Percentiles rank a stretch among this genome's conserved stretches.
Conservation (phyloP, 805 yeast genomes). For the Zygoascus tannicola region DNA sequence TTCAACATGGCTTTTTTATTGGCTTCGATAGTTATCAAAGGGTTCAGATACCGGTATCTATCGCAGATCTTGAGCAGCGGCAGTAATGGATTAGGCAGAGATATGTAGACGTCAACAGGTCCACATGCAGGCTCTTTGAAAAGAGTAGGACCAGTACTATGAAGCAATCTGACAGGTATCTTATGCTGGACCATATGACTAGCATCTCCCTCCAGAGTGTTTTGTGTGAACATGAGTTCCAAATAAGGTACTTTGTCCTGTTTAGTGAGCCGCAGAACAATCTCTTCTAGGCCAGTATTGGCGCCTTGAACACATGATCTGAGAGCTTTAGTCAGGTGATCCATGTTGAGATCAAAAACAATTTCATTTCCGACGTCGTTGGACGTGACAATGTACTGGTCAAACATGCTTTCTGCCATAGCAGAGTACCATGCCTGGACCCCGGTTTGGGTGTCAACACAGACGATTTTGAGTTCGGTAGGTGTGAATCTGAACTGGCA, state of each 20-base stretch:
- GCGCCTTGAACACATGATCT: slow-evolving; percentile 40
- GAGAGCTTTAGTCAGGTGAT: slow-evolving; percentile 48
- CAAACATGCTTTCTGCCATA: slow-evolving; percentile 36
- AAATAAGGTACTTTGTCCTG: slow-evolving; percentile 41
- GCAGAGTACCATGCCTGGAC: slow-evolving; percentile 65
- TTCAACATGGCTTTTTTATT: slow-evolving; percentile 18
- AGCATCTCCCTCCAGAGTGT: slow-evolving; percentile 41
- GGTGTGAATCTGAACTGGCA: slow-evolving; percentile 51
- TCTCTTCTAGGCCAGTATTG: slow-evolving; percentile 24
- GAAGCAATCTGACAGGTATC: slow-evolving; percentile 59
- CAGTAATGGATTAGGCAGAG: slow-evolving; percentile 27
- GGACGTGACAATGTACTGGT: slow-evolving; percentile 43
- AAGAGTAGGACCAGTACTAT: slow-evolving; percentile 42
- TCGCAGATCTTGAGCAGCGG: slow-evolving; percentile 28
- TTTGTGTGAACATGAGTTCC: slow-evolving; percentile 47
- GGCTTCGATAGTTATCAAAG: slow-evolving; percentile 16
- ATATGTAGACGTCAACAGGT: slow-evolving; percentile 47
- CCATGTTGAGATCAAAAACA: slow-evolving; percentile 53
- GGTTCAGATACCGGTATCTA: slow-evolving; percentile 22
- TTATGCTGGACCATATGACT: slow-evolving; percentile 25
- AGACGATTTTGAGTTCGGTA: slow-evolving; percentile 40
- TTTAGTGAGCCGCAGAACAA: slow-evolving; percentile 17
- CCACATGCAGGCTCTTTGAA: slow-evolving; percentile 56
- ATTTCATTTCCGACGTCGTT: slow-evolving; percentile 37
- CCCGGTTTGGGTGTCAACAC: slow-evolving; percentile 38